Conservation (phyloP, 208 protist species). For the Balamuthia mandrillaris region DNA sequence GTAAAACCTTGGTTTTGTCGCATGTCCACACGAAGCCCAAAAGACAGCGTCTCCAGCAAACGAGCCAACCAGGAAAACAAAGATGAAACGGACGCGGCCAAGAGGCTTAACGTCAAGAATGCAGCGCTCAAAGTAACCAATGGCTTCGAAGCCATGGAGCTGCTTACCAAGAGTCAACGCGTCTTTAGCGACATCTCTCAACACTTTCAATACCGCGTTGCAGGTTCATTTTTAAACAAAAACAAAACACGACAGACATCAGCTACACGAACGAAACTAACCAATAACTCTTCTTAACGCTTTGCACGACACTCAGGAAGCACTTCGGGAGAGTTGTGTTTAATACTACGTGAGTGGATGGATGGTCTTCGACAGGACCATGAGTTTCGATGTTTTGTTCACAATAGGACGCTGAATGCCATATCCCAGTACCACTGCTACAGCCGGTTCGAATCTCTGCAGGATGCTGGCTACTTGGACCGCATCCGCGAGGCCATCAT, state of each 20-base stretch:
- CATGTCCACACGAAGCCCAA: not conserved
- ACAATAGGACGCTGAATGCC: not conserved
- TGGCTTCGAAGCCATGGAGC: not conserved
- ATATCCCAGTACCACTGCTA: conserved; percentile 33
- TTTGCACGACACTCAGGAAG: not conserved
- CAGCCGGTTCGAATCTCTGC: not conserved
- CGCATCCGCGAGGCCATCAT: not conserved
- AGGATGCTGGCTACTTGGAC: not conserved
- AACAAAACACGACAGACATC: not conserved
- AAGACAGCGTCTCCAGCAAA: not conserved
- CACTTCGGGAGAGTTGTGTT: not conserved
- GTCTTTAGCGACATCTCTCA: not conserved
- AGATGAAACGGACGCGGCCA: not conserved
- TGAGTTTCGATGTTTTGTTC: conserved; percentile 22
- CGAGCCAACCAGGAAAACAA: not conserved
- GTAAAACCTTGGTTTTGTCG: not conserved
- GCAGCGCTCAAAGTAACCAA: not conserved
- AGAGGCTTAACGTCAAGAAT: not conserved
- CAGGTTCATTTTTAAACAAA: not conserved
- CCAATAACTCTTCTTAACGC: not conserved
- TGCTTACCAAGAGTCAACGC: not conserved
- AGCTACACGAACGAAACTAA: too few species aligned
- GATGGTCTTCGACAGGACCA: not conserved
- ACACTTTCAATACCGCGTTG: not conserved
- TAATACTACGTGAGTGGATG: conserved; percentile 16